Conservation (phyloP, 192 early-diverging fungal species). For the Podila minutissima region DNA sequence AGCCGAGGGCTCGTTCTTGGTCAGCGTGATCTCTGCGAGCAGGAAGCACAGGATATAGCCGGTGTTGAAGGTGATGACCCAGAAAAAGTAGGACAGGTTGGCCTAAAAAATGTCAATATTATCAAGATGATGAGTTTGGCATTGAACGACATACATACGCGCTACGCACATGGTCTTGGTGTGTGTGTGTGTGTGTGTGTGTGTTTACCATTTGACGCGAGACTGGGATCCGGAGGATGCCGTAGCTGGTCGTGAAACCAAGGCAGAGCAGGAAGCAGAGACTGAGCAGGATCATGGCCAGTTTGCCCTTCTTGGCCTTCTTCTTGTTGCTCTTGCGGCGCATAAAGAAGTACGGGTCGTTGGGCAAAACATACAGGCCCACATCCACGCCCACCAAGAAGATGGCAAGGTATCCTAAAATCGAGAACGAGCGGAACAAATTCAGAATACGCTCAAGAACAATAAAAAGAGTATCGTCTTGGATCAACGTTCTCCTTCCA, state of each 20-base stretch:
- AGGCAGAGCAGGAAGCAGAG: slow-evolving; percentile 54
- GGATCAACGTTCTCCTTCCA: background rate
- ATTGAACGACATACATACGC: background rate
- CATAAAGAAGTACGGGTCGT: slow-evolving; percentile 52
- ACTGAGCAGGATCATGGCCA: slow-evolving; percentile 58
- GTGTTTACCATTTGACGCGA: slow-evolving; percentile 73
- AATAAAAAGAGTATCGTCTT: background rate
- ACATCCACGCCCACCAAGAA: slow-evolving; percentile 82
- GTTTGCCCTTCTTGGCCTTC: slow-evolving; percentile 54
- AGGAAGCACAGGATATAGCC: slow-evolving; percentile 68
- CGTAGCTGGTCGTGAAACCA: slow-evolving; percentile 59
- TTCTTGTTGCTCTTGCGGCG: slow-evolving; percentile 49
- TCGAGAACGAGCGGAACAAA: background rate
- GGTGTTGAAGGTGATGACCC: slow-evolving; percentile 79
- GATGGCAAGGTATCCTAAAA: slow-evolving; percentile 82
- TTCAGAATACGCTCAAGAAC: background rate
- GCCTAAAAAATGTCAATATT: slow-evolving; percentile 39
- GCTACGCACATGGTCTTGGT: background rate
- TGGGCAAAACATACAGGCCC: slow-evolving; percentile 69
- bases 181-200: no score
- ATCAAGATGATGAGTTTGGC: background rate
- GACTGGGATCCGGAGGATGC: slow-evolving; percentile 64
- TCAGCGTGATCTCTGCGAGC: slow-evolving; percentile 60
- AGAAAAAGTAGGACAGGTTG: slow-evolving; percentile 83
- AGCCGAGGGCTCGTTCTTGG: slow-evolving; percentile 31